Evolutionary conservation across 2,329 filamentous ascomycete species (phyloP).

Genomic region (Penicillium sp.): DNA sequence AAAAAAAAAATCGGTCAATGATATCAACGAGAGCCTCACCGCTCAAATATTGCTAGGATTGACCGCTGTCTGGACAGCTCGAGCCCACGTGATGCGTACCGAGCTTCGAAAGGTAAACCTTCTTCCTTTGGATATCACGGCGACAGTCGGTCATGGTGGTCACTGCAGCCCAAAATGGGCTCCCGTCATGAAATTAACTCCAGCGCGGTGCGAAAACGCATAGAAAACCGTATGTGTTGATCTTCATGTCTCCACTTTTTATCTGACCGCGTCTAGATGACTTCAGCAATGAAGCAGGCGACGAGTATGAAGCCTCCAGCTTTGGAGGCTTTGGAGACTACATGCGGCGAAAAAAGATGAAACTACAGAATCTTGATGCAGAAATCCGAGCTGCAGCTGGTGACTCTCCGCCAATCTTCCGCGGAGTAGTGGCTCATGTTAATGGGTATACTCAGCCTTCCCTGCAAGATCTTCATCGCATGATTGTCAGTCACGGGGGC

Average conservation of each 20-base stretch:
- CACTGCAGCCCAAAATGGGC: slow-evolving; percentile 53
- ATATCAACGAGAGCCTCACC: slow-evolving; percentile 11
- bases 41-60: slow-evolving; percentile 15
- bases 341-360: slow-evolving; percentile 93
- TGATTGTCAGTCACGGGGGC: slow-evolving; percentile 92
- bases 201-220: slow-evolving; percentile 62
- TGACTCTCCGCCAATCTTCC: slow-evolving; percentile 83
- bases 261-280: slow-evolving; percentile 51
- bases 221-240: slow-evolving; percentile 55
- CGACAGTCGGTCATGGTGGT: slow-evolving; percentile 21
- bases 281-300: slow-evolving; percentile 79
- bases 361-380: slow-evolving; percentile 90
- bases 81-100: slow-evolving; percentile 12
- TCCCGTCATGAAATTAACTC: slow-evolving; percentile 64
- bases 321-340: slow-evolving; percentile 93
- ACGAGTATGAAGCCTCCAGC: slow-evolving; percentile 83
- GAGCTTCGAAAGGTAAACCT: background rate
- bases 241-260: slow-evolving; percentile 8
- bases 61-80: slow-evolving; percentile 19
- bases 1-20: slow-evolving; percentile 19
- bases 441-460: slow-evolving; percentile 96
- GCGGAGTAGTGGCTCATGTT: slow-evolving; percentile 84
- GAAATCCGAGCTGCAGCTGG: slow-evolving; percentile 70
- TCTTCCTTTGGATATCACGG: background rate
- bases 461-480: slow-evolving; percentile 79